These are phyloP conservation scores for Cladophialophora chaetospira DNA, from an alignment of 2,329 filamentous ascomycete genomes.

Conservation along the genomic window DNA sequence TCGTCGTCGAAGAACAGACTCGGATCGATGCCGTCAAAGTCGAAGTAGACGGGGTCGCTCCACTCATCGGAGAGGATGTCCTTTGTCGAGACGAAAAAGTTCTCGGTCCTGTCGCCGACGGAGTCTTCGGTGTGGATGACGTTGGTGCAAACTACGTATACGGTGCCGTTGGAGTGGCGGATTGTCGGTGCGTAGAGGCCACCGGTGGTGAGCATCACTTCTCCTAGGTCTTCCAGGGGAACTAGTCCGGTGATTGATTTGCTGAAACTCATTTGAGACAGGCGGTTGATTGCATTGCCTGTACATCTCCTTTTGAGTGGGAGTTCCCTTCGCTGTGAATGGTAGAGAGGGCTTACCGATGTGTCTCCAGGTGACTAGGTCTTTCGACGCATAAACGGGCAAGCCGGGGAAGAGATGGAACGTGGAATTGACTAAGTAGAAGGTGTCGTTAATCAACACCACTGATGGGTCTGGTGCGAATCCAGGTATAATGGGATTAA, in stretches of 20 bases:
- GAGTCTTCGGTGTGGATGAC: constrained; percentile 46
- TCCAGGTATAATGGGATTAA: constrained; percentile 60
- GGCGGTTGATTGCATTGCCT: constrained; percentile 35
- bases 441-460: constrained; percentile 53
- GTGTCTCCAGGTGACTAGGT: constrained; percentile 46
- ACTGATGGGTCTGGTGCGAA: constrained; percentile 66
- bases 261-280: constrained; percentile 30
- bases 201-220: neutral
- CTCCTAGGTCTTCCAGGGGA: neutral
- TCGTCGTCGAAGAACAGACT: constrained; percentile 58
- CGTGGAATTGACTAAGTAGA: constrained; percentile 62
- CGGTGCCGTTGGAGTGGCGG: constrained; percentile 47
- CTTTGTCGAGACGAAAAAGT: constrained; percentile 57
- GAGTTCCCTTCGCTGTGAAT: too few relatives aligned
- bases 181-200: constrained; percentile 40
- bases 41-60: constrained; percentile 58
- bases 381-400: constrained; percentile 61
- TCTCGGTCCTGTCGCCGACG: constrained; percentile 53
- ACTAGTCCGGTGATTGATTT: neutral
- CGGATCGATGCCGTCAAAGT: constrained; percentile 57
- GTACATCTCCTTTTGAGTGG: neutral
- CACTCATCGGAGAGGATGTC: constrained; percentile 56
- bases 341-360: constrained; percentile 23
- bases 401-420: constrained; percentile 65
- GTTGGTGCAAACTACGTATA: constrained; percentile 51